Conservation (phyloP, 257 asterid genomes). For the Cruciata laevipes region DNA sequence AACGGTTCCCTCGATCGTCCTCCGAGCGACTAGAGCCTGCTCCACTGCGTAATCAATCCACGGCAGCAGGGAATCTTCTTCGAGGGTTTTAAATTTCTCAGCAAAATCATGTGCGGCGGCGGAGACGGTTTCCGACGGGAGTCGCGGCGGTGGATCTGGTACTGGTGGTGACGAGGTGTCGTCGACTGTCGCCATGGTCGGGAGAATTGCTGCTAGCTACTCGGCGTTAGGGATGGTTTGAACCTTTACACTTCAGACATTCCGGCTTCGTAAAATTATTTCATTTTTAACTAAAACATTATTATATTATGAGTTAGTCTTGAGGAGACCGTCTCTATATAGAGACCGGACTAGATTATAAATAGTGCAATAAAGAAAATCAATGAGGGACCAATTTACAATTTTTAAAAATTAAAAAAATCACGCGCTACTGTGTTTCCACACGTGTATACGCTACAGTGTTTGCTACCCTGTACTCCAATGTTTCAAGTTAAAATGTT, state of each 20-base stretch:
- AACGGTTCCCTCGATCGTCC: slow-evolving; percentile 37
- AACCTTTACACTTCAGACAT: not conserved
- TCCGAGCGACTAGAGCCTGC: slow-evolving; percentile 61
- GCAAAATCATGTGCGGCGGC: not conserved
- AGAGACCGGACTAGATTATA: too few relatives aligned
- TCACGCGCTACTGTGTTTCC: too few relatives aligned
- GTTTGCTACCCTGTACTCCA: too few relatives aligned
- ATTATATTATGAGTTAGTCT: too few relatives aligned
- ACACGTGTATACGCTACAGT: too few relatives aligned
- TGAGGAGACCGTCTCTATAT: too few relatives aligned
- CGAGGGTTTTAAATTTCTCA: slow-evolving; percentile 24
- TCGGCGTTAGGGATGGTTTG: not conserved
- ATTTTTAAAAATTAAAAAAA: too few relatives aligned
- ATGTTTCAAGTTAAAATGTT: too few relatives aligned
- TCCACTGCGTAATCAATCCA: slow-evolving; percentile 66
- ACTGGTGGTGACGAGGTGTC: slow-evolving; percentile 14
- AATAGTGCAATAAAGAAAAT: too few relatives aligned
- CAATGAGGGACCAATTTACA: too few relatives aligned
- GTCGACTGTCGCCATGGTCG: slow-evolving; percentile 20
- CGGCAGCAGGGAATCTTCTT: slow-evolving; percentile 23
- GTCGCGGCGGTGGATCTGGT: slow-evolving; percentile 16
- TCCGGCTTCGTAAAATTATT: not conserved
- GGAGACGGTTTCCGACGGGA: slow-evolving; percentile 5
- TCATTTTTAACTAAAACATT: too few relatives aligned
- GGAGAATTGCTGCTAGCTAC: slow-evolving; percentile 3